phyloP scores from a whole-genome alignment of 2,329 filamentous ascomycete species.

The Bipolaris sorokiniana region DNA sequence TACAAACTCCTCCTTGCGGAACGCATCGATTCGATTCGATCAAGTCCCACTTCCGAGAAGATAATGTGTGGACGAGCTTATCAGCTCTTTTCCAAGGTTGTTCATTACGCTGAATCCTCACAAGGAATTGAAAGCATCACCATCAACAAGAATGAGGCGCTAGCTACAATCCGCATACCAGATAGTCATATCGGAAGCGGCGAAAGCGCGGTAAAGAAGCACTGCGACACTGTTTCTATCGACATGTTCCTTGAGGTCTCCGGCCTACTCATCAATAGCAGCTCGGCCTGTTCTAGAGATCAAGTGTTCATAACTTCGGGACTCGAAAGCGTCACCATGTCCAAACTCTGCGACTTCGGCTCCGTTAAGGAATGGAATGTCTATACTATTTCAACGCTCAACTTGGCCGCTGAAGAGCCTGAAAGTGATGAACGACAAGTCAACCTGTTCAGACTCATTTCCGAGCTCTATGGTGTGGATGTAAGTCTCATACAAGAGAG shows the following conservation, averaged over 20 bases:
- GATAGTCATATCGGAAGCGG: conserved; percentile 10
- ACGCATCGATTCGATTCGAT: conserved; percentile 5
- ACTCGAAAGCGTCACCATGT: conserved; percentile 20
- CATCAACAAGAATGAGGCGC: conserved; percentile 20
- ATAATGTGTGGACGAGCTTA: conserved; percentile 22
- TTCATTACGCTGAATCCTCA: conserved; percentile 21
- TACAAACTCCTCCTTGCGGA: conserved; percentile 20
- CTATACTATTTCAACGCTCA: conserved; percentile 6
- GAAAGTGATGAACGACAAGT: background rate
- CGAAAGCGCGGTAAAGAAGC: conserved; percentile 16
- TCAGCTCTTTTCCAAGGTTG: conserved; percentile 23
- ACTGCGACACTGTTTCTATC: conserved; percentile 24
- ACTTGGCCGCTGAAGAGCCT: background rate
- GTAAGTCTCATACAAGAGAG: conserved; percentile 5
- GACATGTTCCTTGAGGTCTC: conserved; percentile 28
- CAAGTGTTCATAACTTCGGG: conserved; percentile 25
- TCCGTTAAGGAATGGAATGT: conserved; percentile 13
- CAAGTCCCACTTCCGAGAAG: conserved; percentile 11
- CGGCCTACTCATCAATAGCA: conserved; percentile 28
- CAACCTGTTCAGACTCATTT: conserved; percentile 11
- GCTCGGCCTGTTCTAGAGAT: conserved; percentile 13
- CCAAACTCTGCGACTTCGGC: conserved; percentile 10
- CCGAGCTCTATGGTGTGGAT: conserved; percentile 11
- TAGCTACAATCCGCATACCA: conserved; percentile 16
- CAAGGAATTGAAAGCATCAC: conserved; percentile 20